Evolutionary conservation across 225 moss, liverwort and hornwort species (phyloP), one percentile per base, ranked within the genome.

Genomic region (Rhytidiadelphus loreus): DNA sequence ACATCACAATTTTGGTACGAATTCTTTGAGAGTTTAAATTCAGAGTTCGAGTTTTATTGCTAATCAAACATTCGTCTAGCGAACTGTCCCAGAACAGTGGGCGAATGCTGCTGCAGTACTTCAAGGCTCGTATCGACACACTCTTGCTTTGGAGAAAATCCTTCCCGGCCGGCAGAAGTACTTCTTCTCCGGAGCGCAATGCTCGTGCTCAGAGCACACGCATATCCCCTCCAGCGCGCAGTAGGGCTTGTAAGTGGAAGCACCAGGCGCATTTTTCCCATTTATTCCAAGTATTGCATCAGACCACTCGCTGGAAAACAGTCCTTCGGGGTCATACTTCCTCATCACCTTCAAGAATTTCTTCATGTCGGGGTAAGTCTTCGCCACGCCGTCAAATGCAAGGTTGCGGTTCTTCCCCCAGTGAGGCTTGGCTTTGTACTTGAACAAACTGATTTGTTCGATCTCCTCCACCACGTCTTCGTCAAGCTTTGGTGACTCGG

Each of bases 221-320:
- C 93, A 93, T 30, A 92, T 19, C 16, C 94, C 94, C 73, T 92
- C 90, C 30, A 92, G 60, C 8, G 88, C 93, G 44, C 93, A 94
- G 50, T 77, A 91, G 32, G 90, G 91, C 70, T 86, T 66, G 43
- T 86, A 76, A 6, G 39, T 85, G 37, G 90, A 84, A 16, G 86
- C 86, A 16, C 69, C 46, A 1, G 35, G 59, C 20, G 88, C 87
- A 29, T 35, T 60, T 43, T 70, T 60, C 63, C 30, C 43, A 33
- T n/a, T 59, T 11, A 90, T 59, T 25, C 90, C 91, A 16, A 93
- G 83, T 7, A 93, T 86, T 3, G 87, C 91, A 60, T 93, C 85
- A 4, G 90, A 88, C 90, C 92, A 92, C 74, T 77, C 83, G 65
- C 87, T 93, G 7, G 90, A 89, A 74, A 93, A 90, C 60, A 92